Conservation (phyloP, 108 stramenopile species). For the Pseudonitzschia multiseries region DNA sequence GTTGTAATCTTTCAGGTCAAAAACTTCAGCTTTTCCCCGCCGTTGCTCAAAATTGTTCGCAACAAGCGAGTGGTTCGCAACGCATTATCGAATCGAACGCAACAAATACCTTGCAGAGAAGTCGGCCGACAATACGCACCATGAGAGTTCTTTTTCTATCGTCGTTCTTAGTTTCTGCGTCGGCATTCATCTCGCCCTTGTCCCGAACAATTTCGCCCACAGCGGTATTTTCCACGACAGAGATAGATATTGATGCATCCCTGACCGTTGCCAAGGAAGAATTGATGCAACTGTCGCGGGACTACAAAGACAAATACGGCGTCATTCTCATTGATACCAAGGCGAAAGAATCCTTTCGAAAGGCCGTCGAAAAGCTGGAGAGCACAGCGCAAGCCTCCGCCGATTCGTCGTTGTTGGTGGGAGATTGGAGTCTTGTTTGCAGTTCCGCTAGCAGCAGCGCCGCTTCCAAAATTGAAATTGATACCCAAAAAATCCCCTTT, state of each 20-base stretch:
- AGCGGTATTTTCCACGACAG: background rate
- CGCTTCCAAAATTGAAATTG: constrained; percentile 11
- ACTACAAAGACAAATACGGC: constrained; percentile 29
- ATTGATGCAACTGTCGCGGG: constrained; percentile 19
- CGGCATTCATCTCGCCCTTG: background rate
- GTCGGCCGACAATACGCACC: background rate
- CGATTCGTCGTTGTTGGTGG: constrained; percentile 31
- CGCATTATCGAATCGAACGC: background rate
- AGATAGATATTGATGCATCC: constrained; percentile 5
- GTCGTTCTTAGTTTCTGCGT: background rate
- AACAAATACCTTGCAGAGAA: background rate
- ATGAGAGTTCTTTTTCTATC: background rate
- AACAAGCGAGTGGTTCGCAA: too few relatives aligned
- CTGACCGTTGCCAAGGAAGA: constrained; percentile 14
- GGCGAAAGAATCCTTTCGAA: constrained; percentile 31
- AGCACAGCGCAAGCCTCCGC: constrained; percentile 19
- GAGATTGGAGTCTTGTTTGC: constrained; percentile 72
- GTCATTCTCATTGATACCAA: constrained; percentile 29
- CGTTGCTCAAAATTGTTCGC: too few relatives aligned
- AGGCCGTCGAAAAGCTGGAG: constrained; percentile 43
- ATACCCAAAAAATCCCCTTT: constrained; percentile 43
- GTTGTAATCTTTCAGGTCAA: too few relatives aligned
- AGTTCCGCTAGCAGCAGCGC: constrained; percentile 40
- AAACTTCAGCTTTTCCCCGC: too few relatives aligned
- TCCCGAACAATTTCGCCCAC: background rate